Evolutionary conservation across 2,329 filamentous ascomycete genomes (phyloP), one percentile per base, ranked within the genome.

Genomic region (Colletotrichum sansevieriae): DNA sequence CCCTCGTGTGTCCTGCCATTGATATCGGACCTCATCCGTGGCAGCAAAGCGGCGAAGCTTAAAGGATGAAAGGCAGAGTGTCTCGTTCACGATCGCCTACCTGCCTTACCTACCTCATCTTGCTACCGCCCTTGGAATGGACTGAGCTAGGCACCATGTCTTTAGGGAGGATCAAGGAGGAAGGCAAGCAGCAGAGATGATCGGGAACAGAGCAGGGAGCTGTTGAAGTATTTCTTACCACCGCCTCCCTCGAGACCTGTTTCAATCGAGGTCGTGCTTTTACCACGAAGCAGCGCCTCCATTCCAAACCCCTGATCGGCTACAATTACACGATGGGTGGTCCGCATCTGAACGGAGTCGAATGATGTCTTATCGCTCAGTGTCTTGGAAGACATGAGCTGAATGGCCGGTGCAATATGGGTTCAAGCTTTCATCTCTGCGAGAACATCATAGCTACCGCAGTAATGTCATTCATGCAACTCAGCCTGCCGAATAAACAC

Each of bases 211-310:
- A 54, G 51, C 22, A 51, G n/a, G 22, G 25, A n/a, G 11, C 20
- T 29, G 47, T 15, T 39, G 2, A 39, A 39, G 13, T 39, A 39
- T 13, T 39, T 39, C 37, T 39, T 39, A 39, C 11, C 37, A 6
- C 37, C 37, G 37, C 37, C 37, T 11, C 37, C 37, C 37, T 58
- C 55, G 55, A 58, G 37, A n/a, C 13, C 55, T 58, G 41, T 58
- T 46, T 58, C 55, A 58, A 58, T 37, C 46, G 25, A 20, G 22
- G 22, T 25, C n/a, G n/a, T 37, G 37, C 43, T 59, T 59, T 44
- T 37, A n/a, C 29, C 29, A 58, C 41, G 9, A 46, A 58, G 39
- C 7, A 25, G 20, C 25, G 20, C 55, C 39, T 58, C 39, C 43
- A 44, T 59, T 49, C 39, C 29, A 33, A 22, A 9, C 33, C 41